Percentiles rank a stretch among this genome's conserved stretches.
Evolutionary conservation across 2,329 filamentous ascomycete species (phyloP).

Genomic region (Fusarium sp.): DNA sequence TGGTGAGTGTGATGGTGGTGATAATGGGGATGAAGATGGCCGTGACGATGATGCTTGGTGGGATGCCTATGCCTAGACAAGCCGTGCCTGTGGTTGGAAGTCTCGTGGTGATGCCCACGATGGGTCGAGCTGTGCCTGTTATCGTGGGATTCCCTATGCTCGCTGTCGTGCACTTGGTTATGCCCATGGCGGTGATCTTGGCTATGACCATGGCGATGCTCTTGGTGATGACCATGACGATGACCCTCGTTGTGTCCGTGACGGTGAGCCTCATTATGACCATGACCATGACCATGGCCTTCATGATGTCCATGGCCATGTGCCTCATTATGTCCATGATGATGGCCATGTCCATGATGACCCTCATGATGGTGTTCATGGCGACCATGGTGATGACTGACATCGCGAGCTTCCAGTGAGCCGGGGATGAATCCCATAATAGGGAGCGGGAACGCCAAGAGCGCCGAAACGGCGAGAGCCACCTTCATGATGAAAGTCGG

Average conservation of each 20-base stretch:
- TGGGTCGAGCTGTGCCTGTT: background rate
- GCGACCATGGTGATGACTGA: background rate
- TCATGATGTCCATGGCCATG: background rate
- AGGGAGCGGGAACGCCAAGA: constrained; percentile 38
- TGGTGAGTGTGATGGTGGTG: constrained; percentile 28
- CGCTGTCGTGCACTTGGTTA: background rate
- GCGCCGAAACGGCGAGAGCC: constrained; percentile 33
- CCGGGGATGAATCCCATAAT: background rate
- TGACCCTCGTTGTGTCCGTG: background rate
- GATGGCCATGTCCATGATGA: background rate
- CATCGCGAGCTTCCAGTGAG: background rate
- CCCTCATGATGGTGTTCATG: background rate
- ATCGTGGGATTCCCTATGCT: background rate
- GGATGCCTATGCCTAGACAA: constrained; percentile 4
- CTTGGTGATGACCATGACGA: background rate
- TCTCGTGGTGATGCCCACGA: background rate
- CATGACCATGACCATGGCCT: background rate
- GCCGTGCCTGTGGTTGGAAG: background rate
- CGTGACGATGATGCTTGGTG: constrained; percentile 29
- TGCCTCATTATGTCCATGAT: background rate
- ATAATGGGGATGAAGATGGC: constrained; percentile 28
- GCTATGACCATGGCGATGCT: constrained; percentile 3
- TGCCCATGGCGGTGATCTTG: background rate
- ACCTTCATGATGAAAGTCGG: constrained; percentile 38
- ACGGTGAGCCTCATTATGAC: constrained; percentile 1